phyloP scores from a whole-genome alignment of 257 asterid species.

The Primulina tabacum region DNA sequence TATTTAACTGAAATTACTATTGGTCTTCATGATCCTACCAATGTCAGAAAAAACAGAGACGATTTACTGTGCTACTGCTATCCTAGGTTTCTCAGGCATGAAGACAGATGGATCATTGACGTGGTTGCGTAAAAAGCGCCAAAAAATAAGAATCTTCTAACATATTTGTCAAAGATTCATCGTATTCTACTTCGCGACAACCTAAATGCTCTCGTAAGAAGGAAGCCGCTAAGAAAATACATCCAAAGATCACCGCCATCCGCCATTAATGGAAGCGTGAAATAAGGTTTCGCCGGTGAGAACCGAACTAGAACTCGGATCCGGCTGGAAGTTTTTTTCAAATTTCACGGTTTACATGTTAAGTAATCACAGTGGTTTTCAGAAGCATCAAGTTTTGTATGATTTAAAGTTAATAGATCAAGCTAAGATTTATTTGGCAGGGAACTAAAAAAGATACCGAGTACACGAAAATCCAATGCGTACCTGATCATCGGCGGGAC shows the following conservation, averaged over 20 bases:
- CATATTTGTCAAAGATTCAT: background rate
- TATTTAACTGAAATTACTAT: too few relatives aligned
- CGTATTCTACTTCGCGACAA: background rate
- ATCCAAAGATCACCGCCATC: background rate
- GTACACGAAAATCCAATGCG: background rate
- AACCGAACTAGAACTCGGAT: background rate
- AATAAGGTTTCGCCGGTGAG: background rate
- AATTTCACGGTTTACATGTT: background rate
- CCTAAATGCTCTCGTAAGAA: background rate
- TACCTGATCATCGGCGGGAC: constrained; percentile 5
- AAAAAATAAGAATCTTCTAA: too few relatives aligned
- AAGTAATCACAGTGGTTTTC: background rate
- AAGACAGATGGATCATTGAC: background rate
- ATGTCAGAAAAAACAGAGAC: background rate
- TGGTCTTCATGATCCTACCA: background rate
- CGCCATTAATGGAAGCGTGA: background rate
- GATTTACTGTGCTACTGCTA: background rate
- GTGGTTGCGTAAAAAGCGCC: background rate
- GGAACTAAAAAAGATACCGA: too few relatives aligned
- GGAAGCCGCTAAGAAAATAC: background rate
- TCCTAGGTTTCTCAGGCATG: background rate
- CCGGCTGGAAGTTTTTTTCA: background rate
- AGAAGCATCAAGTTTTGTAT: background rate
- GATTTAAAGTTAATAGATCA: too few relatives aligned
- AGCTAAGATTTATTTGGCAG: too few relatives aligned